Evolutionary conservation across 148 eudicot genomes (phyloP), one percentile per base, ranked within the genome.

Genomic region (Fagopyrum tataricum): DNA sequence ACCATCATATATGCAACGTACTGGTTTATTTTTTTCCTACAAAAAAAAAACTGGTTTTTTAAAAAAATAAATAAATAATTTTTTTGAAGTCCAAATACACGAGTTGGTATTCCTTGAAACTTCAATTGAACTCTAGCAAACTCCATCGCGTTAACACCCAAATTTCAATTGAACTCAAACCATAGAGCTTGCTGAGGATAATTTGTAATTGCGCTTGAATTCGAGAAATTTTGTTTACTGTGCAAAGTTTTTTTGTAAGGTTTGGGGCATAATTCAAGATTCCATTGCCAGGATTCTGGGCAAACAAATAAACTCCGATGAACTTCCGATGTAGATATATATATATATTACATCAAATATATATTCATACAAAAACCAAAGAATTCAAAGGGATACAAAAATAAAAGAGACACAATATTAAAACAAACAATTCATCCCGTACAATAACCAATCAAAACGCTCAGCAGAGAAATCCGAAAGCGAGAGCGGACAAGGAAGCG

Each of bases 401-500:
- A 37, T 13, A 31, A 31, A 24, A 24, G 31, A 24, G 41, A 12
- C 40, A 14, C 44, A 64, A 58, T 10, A 61, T 24, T 11, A 59
- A 59, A 31, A 24, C 23, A 20, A 55, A 20, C 26, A 61, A 11
- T 8, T 13, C 44, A 8, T 64, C 15, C 69, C 15, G 18, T 43
- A 14, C 69, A 64, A 37, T n/a, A 31, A 6, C 2, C 18, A 14
- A 0, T 6, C 41, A 4, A 37, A 64, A 31, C 17, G 10, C 69
- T 64, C 69, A 64, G 69, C 69, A 64, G 21, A 64, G n/a, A 15
- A 64, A 39, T 8, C 67, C 41, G 40, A 26, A 61, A 4, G 44
- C 69, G 69, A 64, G 18, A 4, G 44, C 69, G 43, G 69, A 64
- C n/a, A 64, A 14, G 10, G 69, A 64, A 15, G 69, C 69, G 10